Evolutionary conservation across 1,284 basidiomycete species (phyloP).

Genomic region (Trametes pubescens): DNA sequence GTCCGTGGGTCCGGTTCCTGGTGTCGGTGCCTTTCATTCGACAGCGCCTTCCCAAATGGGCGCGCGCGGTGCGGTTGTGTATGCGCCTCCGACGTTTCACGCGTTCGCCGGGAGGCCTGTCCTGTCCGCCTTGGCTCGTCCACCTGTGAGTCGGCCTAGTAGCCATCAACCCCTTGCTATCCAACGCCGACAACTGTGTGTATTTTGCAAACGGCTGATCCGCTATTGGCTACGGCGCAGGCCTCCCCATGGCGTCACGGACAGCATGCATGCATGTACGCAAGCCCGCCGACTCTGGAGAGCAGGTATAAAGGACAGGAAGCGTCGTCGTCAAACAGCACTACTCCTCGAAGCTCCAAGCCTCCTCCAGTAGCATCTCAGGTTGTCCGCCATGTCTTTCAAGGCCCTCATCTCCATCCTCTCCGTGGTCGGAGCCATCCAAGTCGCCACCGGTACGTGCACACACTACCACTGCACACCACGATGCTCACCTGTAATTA

Average conservation of each 20-base stretch:
- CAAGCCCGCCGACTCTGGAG: neutral
- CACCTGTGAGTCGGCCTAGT: constrained; percentile 11
- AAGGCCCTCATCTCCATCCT: constrained; percentile 21
- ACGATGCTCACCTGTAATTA: too few relatives aligned
- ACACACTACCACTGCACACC: neutral
- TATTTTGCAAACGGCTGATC: neutral
- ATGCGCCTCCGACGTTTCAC: constrained; percentile 2
- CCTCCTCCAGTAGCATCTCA: constrained; percentile 12
- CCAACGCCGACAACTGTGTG: neutral
- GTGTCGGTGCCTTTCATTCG: constrained; percentile 2
- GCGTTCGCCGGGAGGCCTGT: neutral
- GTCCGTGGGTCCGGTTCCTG: constrained; percentile 25
- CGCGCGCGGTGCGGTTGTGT: neutral
- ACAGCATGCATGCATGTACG: neutral
- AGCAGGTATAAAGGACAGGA: constrained; percentile 20
- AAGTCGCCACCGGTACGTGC: constrained; percentile 25
- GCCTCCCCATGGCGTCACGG: neutral
- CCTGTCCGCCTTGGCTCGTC: constrained; percentile 7
- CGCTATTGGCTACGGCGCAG: constrained; percentile 7
- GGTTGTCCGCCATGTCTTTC: constrained; percentile 24
- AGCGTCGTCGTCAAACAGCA: constrained; percentile 7
- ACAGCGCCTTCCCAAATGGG: neutral
- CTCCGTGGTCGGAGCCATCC: constrained; percentile 21
- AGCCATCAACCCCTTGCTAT: constrained; percentile 5
- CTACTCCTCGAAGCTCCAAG: constrained; percentile 9